phyloP scores from a whole-genome alignment of 75 land plant genomes.

The Pinus albicaulis region DNA sequence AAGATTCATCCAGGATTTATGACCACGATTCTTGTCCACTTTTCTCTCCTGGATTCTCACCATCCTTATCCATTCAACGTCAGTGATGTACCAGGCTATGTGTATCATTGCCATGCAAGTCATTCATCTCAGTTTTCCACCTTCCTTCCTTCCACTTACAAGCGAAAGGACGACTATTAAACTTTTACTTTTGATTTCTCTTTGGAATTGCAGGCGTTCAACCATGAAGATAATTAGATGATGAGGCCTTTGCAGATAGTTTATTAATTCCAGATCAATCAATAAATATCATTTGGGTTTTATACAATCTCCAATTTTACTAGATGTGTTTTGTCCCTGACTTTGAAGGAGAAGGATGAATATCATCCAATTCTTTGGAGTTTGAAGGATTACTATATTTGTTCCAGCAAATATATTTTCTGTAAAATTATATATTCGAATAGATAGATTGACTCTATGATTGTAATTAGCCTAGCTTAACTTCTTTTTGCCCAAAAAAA shows the following conservation, averaged over 20 bases:
- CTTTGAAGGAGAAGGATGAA: neutral
- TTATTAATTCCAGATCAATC: neutral
- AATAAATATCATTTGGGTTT: neutral
- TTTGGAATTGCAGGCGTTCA: conserved; percentile 44
- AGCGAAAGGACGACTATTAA: neutral
- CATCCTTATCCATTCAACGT: conserved; percentile 53
- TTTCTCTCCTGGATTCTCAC: conserved; percentile 28
- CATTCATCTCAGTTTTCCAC: neutral
- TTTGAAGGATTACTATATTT: no score
- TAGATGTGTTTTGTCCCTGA: neutral
- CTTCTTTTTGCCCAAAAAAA: no score
- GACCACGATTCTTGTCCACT: conserved; percentile 57
- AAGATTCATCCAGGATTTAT: conserved; percentile 58
- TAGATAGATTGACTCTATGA: no score
- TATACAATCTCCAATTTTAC: neutral
- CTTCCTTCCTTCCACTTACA: neutral
- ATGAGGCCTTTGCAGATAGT: conserved; percentile 56
- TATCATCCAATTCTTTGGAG: no score
- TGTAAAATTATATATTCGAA: no score
- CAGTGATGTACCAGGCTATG: conserved; percentile 71
- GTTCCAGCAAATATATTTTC: no score
- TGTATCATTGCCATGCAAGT: conserved; percentile 87
- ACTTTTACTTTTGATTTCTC: neutral
- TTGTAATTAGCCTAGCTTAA: no score
- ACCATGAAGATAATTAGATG: conserved; percentile 81